Evolutionary conservation across 495 filamentous ascomycete species (phyloP).

Genomic region (Aspergillus olivimuriae): DNA sequence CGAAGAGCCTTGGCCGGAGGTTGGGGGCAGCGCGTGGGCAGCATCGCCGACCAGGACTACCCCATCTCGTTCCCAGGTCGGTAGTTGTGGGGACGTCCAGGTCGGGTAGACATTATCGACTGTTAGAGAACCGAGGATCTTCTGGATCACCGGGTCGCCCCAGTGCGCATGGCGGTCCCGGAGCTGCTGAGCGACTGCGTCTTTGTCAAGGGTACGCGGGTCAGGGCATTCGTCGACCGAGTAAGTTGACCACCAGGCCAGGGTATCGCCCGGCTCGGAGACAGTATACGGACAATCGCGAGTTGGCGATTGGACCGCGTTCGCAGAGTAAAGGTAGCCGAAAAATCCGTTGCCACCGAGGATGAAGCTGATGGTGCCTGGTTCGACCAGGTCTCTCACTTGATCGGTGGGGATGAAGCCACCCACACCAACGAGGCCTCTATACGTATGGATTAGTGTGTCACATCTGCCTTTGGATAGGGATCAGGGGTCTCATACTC

Average conservation of each 20-base stretch:
- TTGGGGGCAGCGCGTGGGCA: slow-evolving; percentile 43
- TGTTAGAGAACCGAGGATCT: slow-evolving; percentile 31
- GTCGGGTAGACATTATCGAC: slow-evolving; percentile 48
- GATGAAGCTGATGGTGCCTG: slow-evolving; percentile 46
- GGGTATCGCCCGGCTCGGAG: slow-evolving; percentile 26
- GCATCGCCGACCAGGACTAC: slow-evolving; percentile 39
- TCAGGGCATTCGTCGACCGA: slow-evolving; percentile 29
- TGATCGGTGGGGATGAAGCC: slow-evolving; percentile 39
- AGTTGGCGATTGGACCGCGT: slow-evolving; percentile 11
- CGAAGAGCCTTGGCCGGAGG: slow-evolving; percentile 40
- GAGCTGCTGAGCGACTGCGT: slow-evolving; percentile 33
- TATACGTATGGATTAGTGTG: slow-evolving; percentile 7
- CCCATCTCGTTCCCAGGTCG: slow-evolving; percentile 38
- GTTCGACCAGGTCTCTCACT: slow-evolving; percentile 18
- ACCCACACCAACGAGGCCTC: slow-evolving; percentile 47
- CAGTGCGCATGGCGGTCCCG: slow-evolving; percentile 39
- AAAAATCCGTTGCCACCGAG: slow-evolving; percentile 53
- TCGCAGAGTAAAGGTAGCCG: slow-evolving; percentile 42
- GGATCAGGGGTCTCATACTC: slow-evolving; percentile 22
- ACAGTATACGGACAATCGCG: slow-evolving; percentile 23
- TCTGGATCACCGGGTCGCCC: slow-evolving; percentile 45
- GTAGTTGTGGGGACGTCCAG: slow-evolving; percentile 44
- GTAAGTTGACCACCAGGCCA: slow-evolving; percentile 48
- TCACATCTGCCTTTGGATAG: neutral
- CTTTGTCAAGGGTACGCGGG: slow-evolving; percentile 30